A percentile compares a stretch with the other conserved stretches of the same genome.
Conservation (phyloP, 2,329 filamentous ascomycete genomes). For the Dactylellina drechsleri region DNA sequence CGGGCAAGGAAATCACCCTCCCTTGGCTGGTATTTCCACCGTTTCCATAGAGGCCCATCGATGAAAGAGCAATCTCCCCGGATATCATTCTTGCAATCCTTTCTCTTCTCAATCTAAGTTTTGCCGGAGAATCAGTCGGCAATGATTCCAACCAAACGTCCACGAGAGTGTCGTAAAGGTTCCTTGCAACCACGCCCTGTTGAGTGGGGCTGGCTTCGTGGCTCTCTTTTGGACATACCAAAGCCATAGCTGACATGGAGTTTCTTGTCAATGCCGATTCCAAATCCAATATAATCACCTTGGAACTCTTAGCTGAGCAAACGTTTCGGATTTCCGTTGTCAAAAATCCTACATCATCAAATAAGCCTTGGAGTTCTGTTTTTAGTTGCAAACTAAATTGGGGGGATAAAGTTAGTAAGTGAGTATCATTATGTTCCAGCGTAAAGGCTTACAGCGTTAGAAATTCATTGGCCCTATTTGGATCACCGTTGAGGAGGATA, state of each 20-base stretch:
- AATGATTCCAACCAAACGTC: constrained; percentile 38
- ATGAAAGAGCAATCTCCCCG: constrained; percentile 31
- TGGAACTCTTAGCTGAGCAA: not conserved
- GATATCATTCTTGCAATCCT: constrained; percentile 44
- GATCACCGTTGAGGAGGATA: not conserved
- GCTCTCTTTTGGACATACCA: not conserved
- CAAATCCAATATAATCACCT: constrained; percentile 16
- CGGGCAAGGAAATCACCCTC: no score
- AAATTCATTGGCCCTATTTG: no score
- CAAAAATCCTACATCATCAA: constrained; percentile 26
- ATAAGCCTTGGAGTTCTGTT: constrained; percentile 17
- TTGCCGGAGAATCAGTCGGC: constrained; percentile 18
- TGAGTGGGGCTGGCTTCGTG: not conserved
- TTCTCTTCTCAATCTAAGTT: constrained; percentile 41
- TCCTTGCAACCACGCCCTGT: not conserved
- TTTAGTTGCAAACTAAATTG: constrained; percentile 24
- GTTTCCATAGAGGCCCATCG: constrained; percentile 24
- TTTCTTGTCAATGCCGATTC: not conserved
- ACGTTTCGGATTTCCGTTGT: no score
- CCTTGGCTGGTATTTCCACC: not conserved
- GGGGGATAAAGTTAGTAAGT: no score
- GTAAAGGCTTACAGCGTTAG: constrained; percentile 22
- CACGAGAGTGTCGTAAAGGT: constrained; percentile 33
- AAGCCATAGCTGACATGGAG: not conserved
- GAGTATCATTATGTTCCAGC: no score